Conservation (phyloP, 1,139 yeast genomes). For the Nakaseomyces sp. region DNA sequence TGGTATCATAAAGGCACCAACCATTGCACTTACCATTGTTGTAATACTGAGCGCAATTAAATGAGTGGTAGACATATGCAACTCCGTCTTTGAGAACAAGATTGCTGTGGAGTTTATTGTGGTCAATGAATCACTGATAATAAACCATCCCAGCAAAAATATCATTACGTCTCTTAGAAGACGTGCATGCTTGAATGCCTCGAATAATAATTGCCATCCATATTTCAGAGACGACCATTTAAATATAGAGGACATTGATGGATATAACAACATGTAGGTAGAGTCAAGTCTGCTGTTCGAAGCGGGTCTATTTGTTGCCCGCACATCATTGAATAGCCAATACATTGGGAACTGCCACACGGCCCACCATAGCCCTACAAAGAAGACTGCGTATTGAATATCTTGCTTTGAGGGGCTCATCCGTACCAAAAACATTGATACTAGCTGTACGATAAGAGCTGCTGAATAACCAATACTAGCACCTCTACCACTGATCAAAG, state of each 20-base stretch:
- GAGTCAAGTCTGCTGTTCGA: not conserved
- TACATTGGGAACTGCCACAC: conserved; percentile 52
- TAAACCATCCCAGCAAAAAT: conserved; percentile 60
- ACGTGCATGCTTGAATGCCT: conserved; percentile 47
- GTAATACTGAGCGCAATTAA: conserved; percentile 52
- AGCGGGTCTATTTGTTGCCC: not conserved
- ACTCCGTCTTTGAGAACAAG: conserved; percentile 56
- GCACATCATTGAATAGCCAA: conserved; percentile 34
- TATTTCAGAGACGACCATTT: conserved; percentile 33
- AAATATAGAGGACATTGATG: conserved; percentile 24
- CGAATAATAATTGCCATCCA: conserved; percentile 51
- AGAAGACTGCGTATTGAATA: conserved; percentile 46
- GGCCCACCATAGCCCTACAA: conserved; percentile 68
- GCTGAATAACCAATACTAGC: conserved; percentile 58
- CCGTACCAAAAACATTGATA: conserved; percentile 43
- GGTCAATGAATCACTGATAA: conserved; percentile 59
- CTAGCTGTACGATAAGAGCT: conserved; percentile 52
- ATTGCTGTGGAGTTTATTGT: conserved; percentile 70
- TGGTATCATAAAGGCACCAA: conserved; percentile 52
- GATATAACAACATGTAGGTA: not conserved
- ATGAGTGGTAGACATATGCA: conserved; percentile 55
- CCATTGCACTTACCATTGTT: conserved; percentile 53
- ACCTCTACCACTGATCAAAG: conserved; percentile 54
- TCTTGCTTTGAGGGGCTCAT: conserved; percentile 38
- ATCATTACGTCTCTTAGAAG: conserved; percentile 50